phyloP scores from a whole-genome alignment of 768 basidiomycete genomes.

The Agrocybe praecox region DNA sequence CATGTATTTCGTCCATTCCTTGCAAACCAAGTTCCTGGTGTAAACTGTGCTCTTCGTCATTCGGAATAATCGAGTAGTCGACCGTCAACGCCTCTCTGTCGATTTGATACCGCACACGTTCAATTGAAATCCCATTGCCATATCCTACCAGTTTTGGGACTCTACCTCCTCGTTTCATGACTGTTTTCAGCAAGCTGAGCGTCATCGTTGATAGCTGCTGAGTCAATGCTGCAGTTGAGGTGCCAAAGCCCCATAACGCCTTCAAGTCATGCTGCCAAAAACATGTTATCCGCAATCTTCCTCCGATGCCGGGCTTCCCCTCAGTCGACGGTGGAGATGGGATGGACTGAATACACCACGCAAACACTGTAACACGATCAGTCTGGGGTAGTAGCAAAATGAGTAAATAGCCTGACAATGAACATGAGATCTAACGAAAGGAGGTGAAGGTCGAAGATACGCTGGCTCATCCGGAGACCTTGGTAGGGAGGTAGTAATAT shows the following conservation, averaged over 20 bases:
- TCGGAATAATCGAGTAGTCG: constrained; percentile 83
- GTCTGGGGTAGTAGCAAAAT: constrained; percentile 8
- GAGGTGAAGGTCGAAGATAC: constrained; percentile 89
- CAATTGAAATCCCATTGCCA: constrained; percentile 81
- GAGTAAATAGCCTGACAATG: constrained; percentile 44
- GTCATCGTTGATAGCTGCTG: constrained; percentile 89
- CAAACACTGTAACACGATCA: constrained; percentile 58
- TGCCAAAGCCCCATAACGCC: constrained; percentile 80
- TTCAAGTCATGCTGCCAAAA: constrained; percentile 97
- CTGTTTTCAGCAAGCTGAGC: constrained; percentile 80
- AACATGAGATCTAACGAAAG: constrained; percentile 89
- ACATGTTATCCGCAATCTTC: constrained; percentile 77
- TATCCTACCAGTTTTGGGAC: constrained; percentile 78
- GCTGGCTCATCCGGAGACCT: constrained; percentile 89
- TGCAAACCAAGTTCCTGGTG: constrained; percentile 33
- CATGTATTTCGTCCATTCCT: constrained; percentile 66
- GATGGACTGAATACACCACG: constrained; percentile 89
- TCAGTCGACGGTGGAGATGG: constrained; percentile 34
- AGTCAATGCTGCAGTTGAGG: constrained; percentile 55
- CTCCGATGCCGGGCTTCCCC: constrained; percentile 34
- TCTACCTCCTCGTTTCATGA: constrained; percentile 70
- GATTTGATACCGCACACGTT: constrained; percentile 76
- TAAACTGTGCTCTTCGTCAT: constrained; percentile 55
- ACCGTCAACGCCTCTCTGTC: constrained; percentile 82
- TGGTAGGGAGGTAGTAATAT: constrained; percentile 92